A percentile compares a stretch with the other conserved stretches of the same genome.
phyloP scores from a whole-genome alignment of 2,329 filamentous ascomycete species.

The Aureobasidium vineae region DNA sequence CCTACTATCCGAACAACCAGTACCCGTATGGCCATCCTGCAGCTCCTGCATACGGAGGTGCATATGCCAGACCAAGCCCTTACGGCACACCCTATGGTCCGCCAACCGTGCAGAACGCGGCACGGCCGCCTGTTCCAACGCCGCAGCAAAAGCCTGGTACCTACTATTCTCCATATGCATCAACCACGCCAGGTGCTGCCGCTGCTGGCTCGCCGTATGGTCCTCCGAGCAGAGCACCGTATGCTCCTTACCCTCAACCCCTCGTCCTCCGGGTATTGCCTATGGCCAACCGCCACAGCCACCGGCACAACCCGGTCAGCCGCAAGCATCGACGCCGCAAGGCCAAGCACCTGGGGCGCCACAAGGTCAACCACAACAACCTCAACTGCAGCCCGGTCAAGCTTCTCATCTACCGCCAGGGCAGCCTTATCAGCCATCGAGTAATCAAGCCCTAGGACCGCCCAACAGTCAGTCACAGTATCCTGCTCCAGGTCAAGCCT shows the following conservation, averaged over 20 bases:
- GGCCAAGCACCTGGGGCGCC: constrained; percentile 1
- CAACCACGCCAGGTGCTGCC: constrained; percentile 28
- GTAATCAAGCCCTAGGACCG: background rate
- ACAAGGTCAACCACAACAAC: constrained; percentile 2
- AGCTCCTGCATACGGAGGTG: constrained; percentile 27
- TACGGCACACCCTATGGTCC: constrained; percentile 29
- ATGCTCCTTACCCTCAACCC: constrained; percentile 26
- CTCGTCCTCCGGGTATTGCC: background rate
- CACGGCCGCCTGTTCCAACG: constrained; percentile 26
- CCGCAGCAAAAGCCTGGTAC: constrained; percentile 28
- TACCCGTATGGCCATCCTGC: constrained; percentile 27
- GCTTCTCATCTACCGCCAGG: constrained; percentile 1
- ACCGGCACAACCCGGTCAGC: constrained; percentile 18
- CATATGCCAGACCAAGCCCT: constrained; percentile 29
- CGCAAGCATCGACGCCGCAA: constrained; percentile 7
- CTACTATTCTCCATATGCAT: constrained; percentile 31
- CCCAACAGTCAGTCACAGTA: constrained; percentile 17
- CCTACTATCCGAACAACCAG: constrained; percentile 28
- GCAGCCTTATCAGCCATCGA: background rate
- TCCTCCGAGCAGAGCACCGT: constrained; percentile 27
- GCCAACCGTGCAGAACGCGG: constrained; percentile 26
- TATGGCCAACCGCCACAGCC: constrained; percentile 18
- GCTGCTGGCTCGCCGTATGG: constrained; percentile 28
- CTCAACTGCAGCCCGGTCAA: constrained; percentile 7
- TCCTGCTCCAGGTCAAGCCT: background rate